Percentiles rank a stretch among this genome's conserved stretches.
These are phyloP conservation scores for Teratosphaeria viscida DNA, from an alignment of 2,329 filamentous ascomycete genomes.

Conservation along the genomic window DNA sequence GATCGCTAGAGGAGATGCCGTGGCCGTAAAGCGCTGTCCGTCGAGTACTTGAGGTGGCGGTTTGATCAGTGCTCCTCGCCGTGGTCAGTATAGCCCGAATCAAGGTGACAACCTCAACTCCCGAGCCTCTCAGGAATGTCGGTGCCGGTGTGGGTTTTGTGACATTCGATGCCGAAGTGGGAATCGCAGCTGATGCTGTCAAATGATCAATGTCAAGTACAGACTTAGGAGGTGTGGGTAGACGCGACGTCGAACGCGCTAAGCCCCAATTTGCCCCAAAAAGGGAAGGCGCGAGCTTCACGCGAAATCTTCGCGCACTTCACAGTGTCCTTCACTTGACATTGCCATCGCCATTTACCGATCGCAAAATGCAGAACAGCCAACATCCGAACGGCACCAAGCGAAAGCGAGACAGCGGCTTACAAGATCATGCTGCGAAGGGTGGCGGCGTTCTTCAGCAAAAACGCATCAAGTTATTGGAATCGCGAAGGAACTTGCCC, in stretches of 20 bases:
- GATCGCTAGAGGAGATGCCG: neutral
- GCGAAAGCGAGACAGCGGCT: slow-evolving; percentile 10
- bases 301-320: neutral
- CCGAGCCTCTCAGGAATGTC: too few relatives aligned
- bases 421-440: neutral
- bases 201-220: neutral
- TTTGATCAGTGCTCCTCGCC: neutral
- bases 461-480: slow-evolving; percentile 18
- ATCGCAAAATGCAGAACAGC: neutral
- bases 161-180: neutral
- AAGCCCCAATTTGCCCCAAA: neutral
- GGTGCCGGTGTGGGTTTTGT: neutral
- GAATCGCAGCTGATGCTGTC: neutral
- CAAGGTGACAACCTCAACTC: neutral
- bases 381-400: neutral
- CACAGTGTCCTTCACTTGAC: neutral
- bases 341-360: neutral
- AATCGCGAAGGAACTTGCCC: slow-evolving; percentile 55
- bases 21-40: neutral
- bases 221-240: neutral
- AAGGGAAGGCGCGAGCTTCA: neutral
- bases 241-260: neutral
- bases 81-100: neutral
- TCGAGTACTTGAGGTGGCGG: neutral
- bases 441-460: slow-evolving; percentile 3